A percentile compares a stretch with the other conserved stretches of the same genome.
These are phyloP conservation scores for Elsinoe perseae DNA, from an alignment of 2,329 filamentous ascomycete genomes.

Conservation along the genomic window DNA sequence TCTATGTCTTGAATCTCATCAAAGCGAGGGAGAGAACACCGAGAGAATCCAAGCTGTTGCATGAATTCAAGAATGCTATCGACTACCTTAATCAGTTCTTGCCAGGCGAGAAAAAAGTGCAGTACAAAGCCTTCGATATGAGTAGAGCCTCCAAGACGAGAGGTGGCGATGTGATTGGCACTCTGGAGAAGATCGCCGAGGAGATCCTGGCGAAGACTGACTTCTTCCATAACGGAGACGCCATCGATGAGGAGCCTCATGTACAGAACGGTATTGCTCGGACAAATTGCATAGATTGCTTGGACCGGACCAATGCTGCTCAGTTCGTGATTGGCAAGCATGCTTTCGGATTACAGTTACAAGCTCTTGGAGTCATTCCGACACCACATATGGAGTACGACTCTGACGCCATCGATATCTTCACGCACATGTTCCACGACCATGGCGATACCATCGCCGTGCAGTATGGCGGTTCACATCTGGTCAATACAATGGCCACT, in stretches of 20 bases:
- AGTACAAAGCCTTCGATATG: slow-evolving; percentile 98
- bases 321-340: slow-evolving; percentile 97
- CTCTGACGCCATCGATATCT: slow-evolving; percentile 89
- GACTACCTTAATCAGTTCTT: slow-evolving; percentile 92
- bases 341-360: slow-evolving; percentile 83
- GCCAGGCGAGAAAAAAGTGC: slow-evolving; percentile 72
- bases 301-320: slow-evolving; percentile 93
- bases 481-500: slow-evolving; percentile 98
- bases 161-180: slow-evolving; percentile 89
- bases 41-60: slow-evolving; percentile 80
- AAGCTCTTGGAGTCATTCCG: slow-evolving; percentile 80
- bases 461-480: slow-evolving; percentile 92
- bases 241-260: slow-evolving; percentile 53
- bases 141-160: slow-evolving; percentile 84
- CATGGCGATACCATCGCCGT: slow-evolving; percentile 97
- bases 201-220: slow-evolving; percentile 77
- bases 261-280: slow-evolving; percentile 88
- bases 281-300: slow-evolving; percentile 96
- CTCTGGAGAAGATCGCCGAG: slow-evolving; percentile 80
- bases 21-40: slow-evolving; percentile 78
- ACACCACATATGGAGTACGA: slow-evolving; percentile 80
- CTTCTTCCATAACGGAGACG: slow-evolving; percentile 90
- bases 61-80: slow-evolving; percentile 80
- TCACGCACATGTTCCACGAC: slow-evolving; percentile 94
- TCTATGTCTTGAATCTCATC: slow-evolving; percentile 88